Base-by-base conservation (phyloP, 768 basidiomycete species). In the Mycena vulgaris region DNA sequence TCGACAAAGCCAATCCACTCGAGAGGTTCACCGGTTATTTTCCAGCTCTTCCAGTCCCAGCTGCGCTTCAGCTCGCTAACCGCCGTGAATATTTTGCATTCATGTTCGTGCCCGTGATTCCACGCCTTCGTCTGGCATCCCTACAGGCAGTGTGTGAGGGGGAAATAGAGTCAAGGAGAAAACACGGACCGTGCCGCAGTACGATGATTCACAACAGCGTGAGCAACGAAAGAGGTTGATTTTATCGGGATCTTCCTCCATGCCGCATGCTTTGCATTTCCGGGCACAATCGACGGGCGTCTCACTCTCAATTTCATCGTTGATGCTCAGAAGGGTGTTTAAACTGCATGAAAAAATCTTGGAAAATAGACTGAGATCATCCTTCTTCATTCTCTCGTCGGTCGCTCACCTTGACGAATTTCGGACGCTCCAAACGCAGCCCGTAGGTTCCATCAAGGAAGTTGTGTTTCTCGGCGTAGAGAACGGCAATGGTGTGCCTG, bases 71-170 rank as follows among this genome's bases (percentile, higher is more conserved):
- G 68, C 23, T 69, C 70, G 19, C 27, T 45, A 27, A 72, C 64
- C 25, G 58, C 57, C 21, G 40, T 21, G 58, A 70, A 69, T 31
- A 72, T 53, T 40, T 74, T 72, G 65, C 74, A 74, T 39, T 69
- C 74, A 57, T 56, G 48, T 56, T 72, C 70, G 64, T 74, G 74
- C 16, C 48, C 59, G 40, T 48, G 42, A n/a, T 69, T 61, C 73
- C 73, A 74, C 5, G 67, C 67, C 8, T 42, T 55, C 3, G 61
- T 63, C 52, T 74, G 74, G 37, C 74, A 74, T n/a, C 67, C 74
- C 74, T 73, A 23, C 7, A 8, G 19, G 33, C 25, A 19, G n/a
- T n/a, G n/a, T n/a, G n/a, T n/a, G 0, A 9, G 21, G 2, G 28
- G 17, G 37, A 39, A 30, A 33, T 19, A n/a, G 21, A 51, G 47